These are phyloP conservation scores for Aspergillus ibericus DNA, from an alignment of 2,329 filamentous ascomycete genomes.

Conservation along the genomic window DNA sequence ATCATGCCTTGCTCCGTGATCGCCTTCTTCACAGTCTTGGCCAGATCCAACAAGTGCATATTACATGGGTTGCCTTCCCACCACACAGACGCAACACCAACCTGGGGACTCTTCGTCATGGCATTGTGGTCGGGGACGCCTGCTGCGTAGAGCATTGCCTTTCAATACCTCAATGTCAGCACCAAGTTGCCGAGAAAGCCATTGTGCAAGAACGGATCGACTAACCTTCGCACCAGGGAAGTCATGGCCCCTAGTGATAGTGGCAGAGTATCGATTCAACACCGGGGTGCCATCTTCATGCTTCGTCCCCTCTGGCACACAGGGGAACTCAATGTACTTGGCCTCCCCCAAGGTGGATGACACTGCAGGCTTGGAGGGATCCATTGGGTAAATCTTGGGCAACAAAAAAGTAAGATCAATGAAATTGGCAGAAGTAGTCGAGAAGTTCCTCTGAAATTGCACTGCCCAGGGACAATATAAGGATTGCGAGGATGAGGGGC, in stretches of 20 bases:
- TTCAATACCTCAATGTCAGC: slow-evolving; percentile 5
- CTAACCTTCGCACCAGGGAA: slow-evolving; percentile 83
- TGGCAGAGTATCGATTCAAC: slow-evolving; percentile 83
- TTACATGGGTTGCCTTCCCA: slow-evolving; percentile 99
- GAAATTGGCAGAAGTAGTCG: no score
- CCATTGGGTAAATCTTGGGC: slow-evolving; percentile 19
- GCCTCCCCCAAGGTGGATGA: slow-evolving; percentile 42
- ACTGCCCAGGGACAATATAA: slow-evolving; percentile 17
- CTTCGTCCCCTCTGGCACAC: slow-evolving; percentile 53
- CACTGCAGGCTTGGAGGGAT: slow-evolving; percentile 21
- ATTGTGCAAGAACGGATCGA: slow-evolving; percentile 6
- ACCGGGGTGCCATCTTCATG: slow-evolving; percentile 59
- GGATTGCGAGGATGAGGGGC: slow-evolving; percentile 21
- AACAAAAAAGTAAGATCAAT: background rate
- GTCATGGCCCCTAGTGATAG: slow-evolving; percentile 80
- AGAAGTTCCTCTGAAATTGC: background rate
- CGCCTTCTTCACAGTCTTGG: slow-evolving; percentile 80
- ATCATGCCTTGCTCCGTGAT: slow-evolving; percentile 83
- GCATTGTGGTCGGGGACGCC: slow-evolving; percentile 78
- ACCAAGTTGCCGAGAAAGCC: background rate
- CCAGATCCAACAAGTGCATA: slow-evolving; percentile 74
- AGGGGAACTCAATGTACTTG: slow-evolving; percentile 59
- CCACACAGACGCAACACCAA: slow-evolving; percentile 90
- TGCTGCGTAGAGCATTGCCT: slow-evolving; percentile 94
- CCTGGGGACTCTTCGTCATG: slow-evolving; percentile 88